phyloP scores from a whole-genome alignment of 1,139 yeast species.

The Yamadazyma songkhlaensis region DNA sequence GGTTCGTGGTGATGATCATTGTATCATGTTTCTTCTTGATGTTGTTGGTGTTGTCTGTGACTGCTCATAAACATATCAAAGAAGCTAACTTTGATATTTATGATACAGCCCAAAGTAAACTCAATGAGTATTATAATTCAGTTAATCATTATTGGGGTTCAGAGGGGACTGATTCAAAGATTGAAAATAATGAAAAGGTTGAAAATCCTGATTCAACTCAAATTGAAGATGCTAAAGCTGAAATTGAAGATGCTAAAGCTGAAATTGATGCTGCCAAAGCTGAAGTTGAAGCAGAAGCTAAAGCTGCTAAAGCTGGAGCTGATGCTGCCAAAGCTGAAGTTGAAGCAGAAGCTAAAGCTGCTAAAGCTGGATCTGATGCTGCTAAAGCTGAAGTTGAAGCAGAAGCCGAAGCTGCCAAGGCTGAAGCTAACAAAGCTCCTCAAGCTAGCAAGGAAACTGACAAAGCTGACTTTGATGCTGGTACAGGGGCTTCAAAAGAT shows the following conservation, averaged over 20 bases:
- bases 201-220: background rate
- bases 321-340: background rate
- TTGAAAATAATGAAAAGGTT: background rate
- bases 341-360: background rate
- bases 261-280: background rate
- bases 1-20: conserved; percentile 20
- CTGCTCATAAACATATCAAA: conserved; percentile 21
- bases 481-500: background rate
- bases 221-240: conserved; percentile 1
- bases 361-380: background rate
- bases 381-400: background rate
- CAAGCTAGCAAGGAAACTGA: background rate
- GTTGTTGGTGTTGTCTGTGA: conserved; percentile 20
- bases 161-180: conserved; percentile 1
- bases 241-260: background rate
- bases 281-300: background rate
- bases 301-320: background rate
- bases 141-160: conserved; percentile 5
- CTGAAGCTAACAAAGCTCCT: background rate
- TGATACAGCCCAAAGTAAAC: conserved; percentile 16
- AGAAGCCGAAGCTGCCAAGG: background rate
- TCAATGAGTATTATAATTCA: conserved; percentile 11
- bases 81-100: conserved; percentile 9
- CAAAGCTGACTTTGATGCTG: too few species aligned
- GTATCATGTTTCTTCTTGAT: conserved; percentile 21